Evolutionary conservation across 2,329 filamentous ascomycete genomes (phyloP).

Genomic region (Rhinocladiella similis): DNA sequence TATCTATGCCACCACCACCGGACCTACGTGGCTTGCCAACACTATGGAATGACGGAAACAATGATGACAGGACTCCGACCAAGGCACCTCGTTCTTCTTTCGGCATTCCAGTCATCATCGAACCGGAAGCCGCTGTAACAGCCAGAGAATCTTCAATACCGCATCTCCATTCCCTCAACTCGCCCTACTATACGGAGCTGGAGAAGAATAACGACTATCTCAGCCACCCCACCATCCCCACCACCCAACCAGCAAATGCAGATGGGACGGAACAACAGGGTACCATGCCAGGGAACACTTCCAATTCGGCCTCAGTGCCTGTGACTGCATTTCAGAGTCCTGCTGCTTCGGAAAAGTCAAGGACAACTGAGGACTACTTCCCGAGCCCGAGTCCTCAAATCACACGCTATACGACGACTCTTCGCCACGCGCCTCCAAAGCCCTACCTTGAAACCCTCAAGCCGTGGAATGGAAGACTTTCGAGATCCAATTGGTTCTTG

Average conservation of each 20-base stretch:
- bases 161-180: slow-evolving; percentile 38
- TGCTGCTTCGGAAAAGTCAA: slow-evolving; percentile 5
- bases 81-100: background rate
- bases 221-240: slow-evolving; percentile 16
- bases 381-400: slow-evolving; percentile 14
- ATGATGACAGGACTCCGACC: background rate
- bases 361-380: background rate
- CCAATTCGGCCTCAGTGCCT: background rate
- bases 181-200: slow-evolving; percentile 36
- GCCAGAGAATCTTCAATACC: slow-evolving; percentile 7
- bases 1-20: slow-evolving; percentile 13
- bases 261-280: slow-evolving; percentile 1
- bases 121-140: background rate
- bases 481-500: slow-evolving; percentile 74
- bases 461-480: slow-evolving; percentile 76
- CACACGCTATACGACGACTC: slow-evolving; percentile 66
- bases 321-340: background rate
- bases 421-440: slow-evolving; percentile 66
- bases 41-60: slow-evolving; percentile 1
- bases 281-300: background rate
- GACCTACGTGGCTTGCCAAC: background rate
- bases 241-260: background rate
- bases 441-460: slow-evolving; percentile 74
- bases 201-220: slow-evolving; percentile 33
- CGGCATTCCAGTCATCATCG: background rate